These are phyloP conservation scores for Thelephora terrestris DNA, from an alignment of 1,284 basidiomycete genomes.

Conservation along the genomic window DNA sequence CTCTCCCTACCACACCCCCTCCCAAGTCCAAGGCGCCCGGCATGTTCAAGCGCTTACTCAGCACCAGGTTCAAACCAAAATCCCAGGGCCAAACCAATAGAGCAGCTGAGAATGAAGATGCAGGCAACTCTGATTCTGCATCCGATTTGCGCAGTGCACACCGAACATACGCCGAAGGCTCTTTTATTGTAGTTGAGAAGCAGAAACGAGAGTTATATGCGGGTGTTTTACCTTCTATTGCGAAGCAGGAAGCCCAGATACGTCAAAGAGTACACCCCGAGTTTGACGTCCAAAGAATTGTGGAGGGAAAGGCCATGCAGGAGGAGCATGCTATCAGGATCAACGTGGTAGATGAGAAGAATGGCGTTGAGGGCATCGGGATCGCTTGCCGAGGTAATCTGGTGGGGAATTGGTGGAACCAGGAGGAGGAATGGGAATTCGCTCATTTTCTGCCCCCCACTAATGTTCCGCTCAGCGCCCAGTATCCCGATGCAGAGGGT, in stretches of 20 bases:
- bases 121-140: not conserved
- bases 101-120: no score
- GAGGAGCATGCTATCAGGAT: constrained; percentile 15
- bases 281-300: constrained; percentile 42
- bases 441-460: constrained; percentile 39
- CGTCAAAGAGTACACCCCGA: constrained; percentile 57
- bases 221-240: constrained; percentile 33
- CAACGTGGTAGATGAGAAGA: constrained; percentile 13
- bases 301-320: constrained; percentile 41
- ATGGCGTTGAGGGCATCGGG: constrained; percentile 27
- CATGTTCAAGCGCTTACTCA: not conserved
- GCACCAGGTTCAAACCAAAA: not conserved
- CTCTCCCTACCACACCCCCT: constrained; percentile 9
- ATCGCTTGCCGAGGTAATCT: constrained; percentile 47
- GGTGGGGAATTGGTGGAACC: constrained; percentile 60
- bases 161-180: constrained; percentile 2
- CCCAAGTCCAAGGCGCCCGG: not conserved
- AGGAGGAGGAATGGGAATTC: constrained; percentile 60
- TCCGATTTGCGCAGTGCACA: not conserved
- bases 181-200: constrained; percentile 11
- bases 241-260: constrained; percentile 52
- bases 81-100: not conserved
- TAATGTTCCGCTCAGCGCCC: constrained; percentile 11
- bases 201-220: constrained; percentile 36
- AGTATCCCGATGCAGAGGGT: constrained; percentile 12